Evolutionary conservation across 2,329 filamentous ascomycete species (phyloP).

Genomic region (Colletotrichum cereale): DNA sequence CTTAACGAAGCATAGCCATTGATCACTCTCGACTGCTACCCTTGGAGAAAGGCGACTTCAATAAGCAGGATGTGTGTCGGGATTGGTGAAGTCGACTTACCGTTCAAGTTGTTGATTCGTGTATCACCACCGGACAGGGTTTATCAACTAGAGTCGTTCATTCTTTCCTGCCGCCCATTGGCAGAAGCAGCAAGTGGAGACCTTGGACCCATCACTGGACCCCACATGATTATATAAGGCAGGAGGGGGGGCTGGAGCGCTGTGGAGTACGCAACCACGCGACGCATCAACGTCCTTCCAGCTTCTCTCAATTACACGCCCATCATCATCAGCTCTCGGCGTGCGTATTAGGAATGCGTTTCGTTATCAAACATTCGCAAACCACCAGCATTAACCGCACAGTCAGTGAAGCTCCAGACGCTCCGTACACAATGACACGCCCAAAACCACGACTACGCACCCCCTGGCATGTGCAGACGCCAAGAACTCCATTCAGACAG

Average conservation of each 20-base stretch:
- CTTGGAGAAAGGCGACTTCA: background rate
- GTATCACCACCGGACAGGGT: background rate
- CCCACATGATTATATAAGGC: background rate
- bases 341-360: background rate
- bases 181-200: background rate
- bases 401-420: background rate
- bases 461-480: background rate
- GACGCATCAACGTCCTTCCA: background rate
- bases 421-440: background rate
- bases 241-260: too few species aligned
- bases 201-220: background rate
- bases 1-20: background rate
- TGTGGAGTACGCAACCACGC: too few species aligned
- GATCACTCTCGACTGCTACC: background rate
- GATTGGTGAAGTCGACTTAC: background rate
- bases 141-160: background rate
- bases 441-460: background rate
- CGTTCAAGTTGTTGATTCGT: background rate
- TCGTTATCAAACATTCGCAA: background rate
- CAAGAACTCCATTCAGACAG: background rate
- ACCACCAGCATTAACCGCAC: background rate
- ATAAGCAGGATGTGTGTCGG: background rate
- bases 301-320: background rate
- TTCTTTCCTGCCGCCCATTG: constrained; percentile 1
- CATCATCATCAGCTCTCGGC: background rate